Base-by-base conservation (phyloP, 2,329 filamentous ascomycete species). In the Elsinoe batatas region DNA sequence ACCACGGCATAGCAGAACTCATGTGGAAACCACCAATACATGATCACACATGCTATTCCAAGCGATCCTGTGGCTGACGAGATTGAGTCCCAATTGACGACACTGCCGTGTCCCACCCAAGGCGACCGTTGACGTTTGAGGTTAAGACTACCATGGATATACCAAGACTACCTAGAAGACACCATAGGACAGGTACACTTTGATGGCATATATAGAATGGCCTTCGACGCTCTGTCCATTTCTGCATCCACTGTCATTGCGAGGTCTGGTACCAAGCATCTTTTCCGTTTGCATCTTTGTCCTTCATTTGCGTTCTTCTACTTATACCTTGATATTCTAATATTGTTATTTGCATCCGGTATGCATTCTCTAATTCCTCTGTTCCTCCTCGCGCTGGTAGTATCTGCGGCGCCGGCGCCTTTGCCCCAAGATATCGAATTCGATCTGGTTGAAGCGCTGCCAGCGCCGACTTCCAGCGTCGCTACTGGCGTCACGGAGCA, bases 391-490 rank as follows among this genome's bases (percentile, higher is more conserved):
- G 51, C 33, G 10, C 51, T 55, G n/a, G 56, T 47, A 11, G 56
- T 30, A 2, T 5, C 47, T 35, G 56, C 56, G 18, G 47, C 46
- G 26, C 47, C 56, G 26, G 56, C 51, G 26, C 51, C 51, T 26
- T 13, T 51, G 37, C 49, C 60, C 26, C 59, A 60, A 37, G 57
- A 58, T 32, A 59, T 62, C 26, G 54, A 59, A 37, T 57, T 56
- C 36, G 59, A 59, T 40, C 35, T 58, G 10, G 54, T 60, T 33
- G 49, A 58, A 18, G 56, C 56, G 5, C 54, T 58, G 3, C 56
- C 58, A 13, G 49, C 50, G 12, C 53, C 55, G 13, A 57, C 53
- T 7, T 51, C 38, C 22, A 54, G 53, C 18, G 53, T 58, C 17
- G 53, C 58, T 4, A 33, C 57, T 30, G 56, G 57, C 20, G 54